These are phyloP conservation scores for Rhodomyrtus psidioides DNA, from an alignment of 441 rosid genomes.

Conservation along the genomic window DNA sequence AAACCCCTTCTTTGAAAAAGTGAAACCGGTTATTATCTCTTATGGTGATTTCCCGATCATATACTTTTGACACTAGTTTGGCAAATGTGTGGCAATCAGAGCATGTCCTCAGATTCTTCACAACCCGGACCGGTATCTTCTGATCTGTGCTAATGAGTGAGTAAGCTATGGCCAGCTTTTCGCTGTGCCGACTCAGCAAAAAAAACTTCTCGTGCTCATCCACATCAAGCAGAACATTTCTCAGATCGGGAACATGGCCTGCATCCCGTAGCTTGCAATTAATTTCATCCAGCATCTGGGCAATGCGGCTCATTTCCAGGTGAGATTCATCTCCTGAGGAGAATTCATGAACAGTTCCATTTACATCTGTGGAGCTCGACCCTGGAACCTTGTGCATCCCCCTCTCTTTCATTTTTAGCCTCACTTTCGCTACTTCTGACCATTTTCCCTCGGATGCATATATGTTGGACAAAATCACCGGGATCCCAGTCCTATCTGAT, in stretches of 20 bases:
- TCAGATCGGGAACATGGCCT: constrained; percentile 39
- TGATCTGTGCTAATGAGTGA: constrained; percentile 33
- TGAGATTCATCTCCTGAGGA: constrained; percentile 52
- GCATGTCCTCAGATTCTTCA: constrained; percentile 48
- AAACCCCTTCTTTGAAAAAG: constrained; percentile 25
- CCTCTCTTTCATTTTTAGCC: constrained; percentile 40
- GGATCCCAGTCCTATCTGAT: constrained; percentile 35
- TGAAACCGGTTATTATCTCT: constrained; percentile 45
- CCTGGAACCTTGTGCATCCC: constrained; percentile 46
- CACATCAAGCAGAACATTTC: constrained; percentile 38
- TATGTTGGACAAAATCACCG: constrained; percentile 45
- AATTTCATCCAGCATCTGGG: constrained; percentile 38
- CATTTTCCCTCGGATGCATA: constrained; percentile 56
- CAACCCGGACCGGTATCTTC: constrained; percentile 30
- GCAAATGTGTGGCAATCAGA: constrained; percentile 55
- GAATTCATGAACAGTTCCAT: constrained; percentile 38
- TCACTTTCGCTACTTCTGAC: constrained; percentile 40
- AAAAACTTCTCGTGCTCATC: constrained; percentile 37
- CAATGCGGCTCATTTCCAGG: constrained; percentile 27
- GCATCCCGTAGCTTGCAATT: constrained; percentile 23
- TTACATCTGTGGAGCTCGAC: constrained; percentile 33
- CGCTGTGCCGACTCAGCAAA: constrained; percentile 40
- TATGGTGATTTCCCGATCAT: constrained; percentile 38
- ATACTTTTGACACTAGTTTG: constrained; percentile 29
- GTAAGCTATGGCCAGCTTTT: constrained; percentile 55